Conservation (phyloP, 2,329 filamentous ascomycete genomes). For the Ceratocystis destructans region DNA sequence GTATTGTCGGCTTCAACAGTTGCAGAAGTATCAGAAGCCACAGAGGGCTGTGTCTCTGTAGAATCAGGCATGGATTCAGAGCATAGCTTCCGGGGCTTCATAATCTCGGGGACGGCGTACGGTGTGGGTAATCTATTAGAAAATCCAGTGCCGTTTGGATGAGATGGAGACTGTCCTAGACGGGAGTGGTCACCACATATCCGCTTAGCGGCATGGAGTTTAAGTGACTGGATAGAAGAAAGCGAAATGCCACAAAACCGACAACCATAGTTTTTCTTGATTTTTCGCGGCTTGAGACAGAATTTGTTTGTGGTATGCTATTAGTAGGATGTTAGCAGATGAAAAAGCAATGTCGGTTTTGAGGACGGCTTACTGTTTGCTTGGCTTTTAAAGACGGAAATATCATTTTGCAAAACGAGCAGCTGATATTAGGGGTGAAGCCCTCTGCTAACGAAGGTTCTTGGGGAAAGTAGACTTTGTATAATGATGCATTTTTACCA, state of each 20-base stretch:
- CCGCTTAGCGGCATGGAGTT: constrained; percentile 33
- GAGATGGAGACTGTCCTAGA: constrained; percentile 1
- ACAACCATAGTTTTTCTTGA: constrained; percentile 28
- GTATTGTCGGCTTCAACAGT: too few relatives aligned
- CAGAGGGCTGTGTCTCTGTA: neutral
- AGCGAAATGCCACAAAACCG: constrained; percentile 29
- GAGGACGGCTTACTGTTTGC: constrained; percentile 17
- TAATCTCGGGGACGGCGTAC: neutral
- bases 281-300: constrained; percentile 23
- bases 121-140: neutral
- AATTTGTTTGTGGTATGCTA: constrained; percentile 29
- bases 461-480: neutral
- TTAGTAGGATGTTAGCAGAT: neutral
- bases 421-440: constrained; percentile 10
- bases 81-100: neutral
- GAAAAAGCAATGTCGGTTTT: neutral
- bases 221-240: constrained; percentile 29
- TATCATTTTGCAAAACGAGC: constrained; percentile 20
- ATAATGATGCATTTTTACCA: neutral
- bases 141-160: constrained; percentile 5
- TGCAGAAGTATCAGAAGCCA: too few relatives aligned
- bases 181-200: constrained; percentile 34
- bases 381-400: constrained; percentile 18
- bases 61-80: neutral
- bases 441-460: neutral